phyloP scores from a whole-genome alignment of 306 rosid genomes.

The Rosa lucieae region DNA sequence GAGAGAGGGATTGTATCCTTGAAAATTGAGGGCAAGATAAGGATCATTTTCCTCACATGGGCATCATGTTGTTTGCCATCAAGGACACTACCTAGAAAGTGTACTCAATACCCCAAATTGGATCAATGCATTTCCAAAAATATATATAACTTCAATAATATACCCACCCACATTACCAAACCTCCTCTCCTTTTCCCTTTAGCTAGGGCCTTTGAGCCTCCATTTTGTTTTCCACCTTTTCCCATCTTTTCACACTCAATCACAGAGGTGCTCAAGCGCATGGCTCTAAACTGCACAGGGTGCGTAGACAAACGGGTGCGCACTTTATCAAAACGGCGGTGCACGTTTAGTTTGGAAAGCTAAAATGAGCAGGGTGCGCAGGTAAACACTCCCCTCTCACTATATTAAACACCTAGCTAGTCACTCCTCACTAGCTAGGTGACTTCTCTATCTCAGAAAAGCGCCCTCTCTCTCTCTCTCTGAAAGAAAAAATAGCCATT shows the following conservation, averaged over 20 bases:
- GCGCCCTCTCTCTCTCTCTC: conserved; percentile 26
- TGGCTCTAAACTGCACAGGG: conserved; percentile 24
- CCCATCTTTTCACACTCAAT: conserved; percentile 12
- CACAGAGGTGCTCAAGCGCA: not conserved
- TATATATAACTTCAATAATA: conserved; percentile 26
- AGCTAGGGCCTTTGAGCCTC: conserved; percentile 22
- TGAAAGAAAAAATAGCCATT: conserved; percentile 8
- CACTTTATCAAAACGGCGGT: not conserved
- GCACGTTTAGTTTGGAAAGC: not conserved
- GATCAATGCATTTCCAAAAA: conserved; percentile 19
- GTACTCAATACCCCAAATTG: conserved; percentile 49
- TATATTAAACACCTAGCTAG: conserved; percentile 1
- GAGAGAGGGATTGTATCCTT: conserved; percentile 20
- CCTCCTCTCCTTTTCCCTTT: conserved; percentile 6
- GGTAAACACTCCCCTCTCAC: not conserved
- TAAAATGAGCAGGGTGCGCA: conserved; percentile 9
- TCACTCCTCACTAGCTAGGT: conserved; percentile 3
- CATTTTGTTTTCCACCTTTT: not conserved
- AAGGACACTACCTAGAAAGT: conserved; percentile 63
- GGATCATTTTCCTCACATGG: conserved; percentile 63
- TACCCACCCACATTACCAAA: conserved; percentile 5
- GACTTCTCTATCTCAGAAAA: conserved; percentile 12
- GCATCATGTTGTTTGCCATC: conserved; percentile 88
- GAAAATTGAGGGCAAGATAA: conserved; percentile 60
- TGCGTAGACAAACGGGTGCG: conserved; percentile 14